These are phyloP conservation scores for Pythium dissotocum DNA, from an alignment of 352 stramenopile genomes.

Conservation along the genomic window DNA sequence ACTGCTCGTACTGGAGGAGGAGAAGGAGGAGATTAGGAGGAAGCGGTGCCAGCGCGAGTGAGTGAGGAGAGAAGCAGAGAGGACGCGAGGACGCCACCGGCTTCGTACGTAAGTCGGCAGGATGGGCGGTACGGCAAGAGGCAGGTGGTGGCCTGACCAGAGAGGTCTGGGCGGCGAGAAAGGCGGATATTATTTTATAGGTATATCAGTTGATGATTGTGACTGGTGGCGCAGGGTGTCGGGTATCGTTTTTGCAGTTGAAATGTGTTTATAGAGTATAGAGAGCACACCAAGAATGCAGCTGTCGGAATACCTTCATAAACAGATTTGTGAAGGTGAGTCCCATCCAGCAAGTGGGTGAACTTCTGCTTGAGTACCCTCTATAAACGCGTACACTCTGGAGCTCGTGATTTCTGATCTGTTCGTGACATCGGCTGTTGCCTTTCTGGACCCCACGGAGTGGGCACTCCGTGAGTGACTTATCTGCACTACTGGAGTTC, in stretches of 20 bases:
- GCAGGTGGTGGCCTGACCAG: not conserved
- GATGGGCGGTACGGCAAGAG: not conserved
- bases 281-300: not conserved
- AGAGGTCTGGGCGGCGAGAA: not conserved
- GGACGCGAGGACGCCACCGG: not conserved
- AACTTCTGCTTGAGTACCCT: not conserved
- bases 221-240: too few species aligned
- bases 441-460: too few species aligned
- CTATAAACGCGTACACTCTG: not conserved
- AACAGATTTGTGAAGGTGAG: not conserved
- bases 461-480: too few species aligned
- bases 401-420: not conserved
- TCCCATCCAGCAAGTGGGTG: not conserved
- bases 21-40: not conserved
- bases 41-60: not conserved
- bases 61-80: not conserved
- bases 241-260: not conserved
- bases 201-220: too few species aligned
- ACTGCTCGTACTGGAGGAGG: too few species aligned
- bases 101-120: not conserved
- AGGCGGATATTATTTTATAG: not conserved
- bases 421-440: not conserved
- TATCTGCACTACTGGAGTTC: too few species aligned
- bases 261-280: not conserved
- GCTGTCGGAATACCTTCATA: not conserved